Conservation (phyloP, 805 yeast species). For the Middelhovenomyces tepae region DNA sequence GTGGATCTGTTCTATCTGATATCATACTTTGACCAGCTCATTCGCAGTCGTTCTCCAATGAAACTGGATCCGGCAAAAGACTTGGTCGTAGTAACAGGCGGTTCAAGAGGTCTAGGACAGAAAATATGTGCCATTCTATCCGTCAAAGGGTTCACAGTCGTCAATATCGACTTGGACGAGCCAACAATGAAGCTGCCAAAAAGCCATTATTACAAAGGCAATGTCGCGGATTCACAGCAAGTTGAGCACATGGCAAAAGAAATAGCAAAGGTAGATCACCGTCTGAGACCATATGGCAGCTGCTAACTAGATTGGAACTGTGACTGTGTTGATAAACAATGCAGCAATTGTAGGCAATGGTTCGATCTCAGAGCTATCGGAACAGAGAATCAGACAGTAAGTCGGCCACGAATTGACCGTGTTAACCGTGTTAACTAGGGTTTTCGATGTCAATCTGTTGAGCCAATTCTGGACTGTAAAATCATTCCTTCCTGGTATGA, state of each 20-base stretch:
- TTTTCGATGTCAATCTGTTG: slow-evolving; percentile 51
- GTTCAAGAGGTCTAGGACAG: slow-evolving; percentile 23
- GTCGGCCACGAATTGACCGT: no score
- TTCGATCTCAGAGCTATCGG: slow-evolving; percentile 19
- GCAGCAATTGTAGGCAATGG: slow-evolving; percentile 85
- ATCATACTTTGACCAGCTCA: not conserved
- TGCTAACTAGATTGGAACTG: slow-evolving; percentile 61
- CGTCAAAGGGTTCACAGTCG: slow-evolving; percentile 12
- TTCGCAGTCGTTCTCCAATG: not conserved
- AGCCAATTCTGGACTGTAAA: slow-evolving; percentile 59
- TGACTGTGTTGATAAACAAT: slow-evolving; percentile 74
- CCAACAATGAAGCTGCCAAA: slow-evolving; percentile 11
- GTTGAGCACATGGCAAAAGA: no score
- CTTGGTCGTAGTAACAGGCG: slow-evolving; percentile 17
- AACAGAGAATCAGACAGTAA: slow-evolving; percentile 30
- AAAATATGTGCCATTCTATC: slow-evolving; percentile 15
- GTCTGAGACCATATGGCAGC: no score
- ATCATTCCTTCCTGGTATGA: slow-evolving; percentile 56
- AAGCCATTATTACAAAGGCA: slow-evolving; percentile 6
- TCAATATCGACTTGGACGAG: slow-evolving; percentile 12
- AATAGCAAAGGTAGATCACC: no score
- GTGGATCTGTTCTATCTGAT: not conserved
- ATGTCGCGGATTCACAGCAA: slow-evolving; percentile 27
- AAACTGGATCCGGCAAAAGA: not conserved
- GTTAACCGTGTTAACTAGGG: no score